Conservation (phyloP, 2,329 filamentous ascomycete species). For the Claviceps monticola region DNA sequence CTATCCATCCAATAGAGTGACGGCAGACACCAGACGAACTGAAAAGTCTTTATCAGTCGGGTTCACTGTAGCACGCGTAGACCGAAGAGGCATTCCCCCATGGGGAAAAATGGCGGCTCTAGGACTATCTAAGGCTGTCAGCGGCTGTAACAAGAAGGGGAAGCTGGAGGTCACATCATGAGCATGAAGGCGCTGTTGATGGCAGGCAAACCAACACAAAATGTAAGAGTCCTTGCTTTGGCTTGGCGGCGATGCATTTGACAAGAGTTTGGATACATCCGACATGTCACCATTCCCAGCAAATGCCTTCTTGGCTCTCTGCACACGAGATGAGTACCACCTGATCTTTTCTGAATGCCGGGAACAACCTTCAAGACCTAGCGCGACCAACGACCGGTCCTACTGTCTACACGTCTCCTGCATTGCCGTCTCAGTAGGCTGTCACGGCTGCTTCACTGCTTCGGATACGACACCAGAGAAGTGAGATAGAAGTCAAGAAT, state of each 20-base stretch:
- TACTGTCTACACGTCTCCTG: neutral
- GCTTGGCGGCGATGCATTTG: neutral
- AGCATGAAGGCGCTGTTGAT: neutral
- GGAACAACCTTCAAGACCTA: neutral
- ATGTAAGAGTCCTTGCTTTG: neutral
- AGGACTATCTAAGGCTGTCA: neutral
- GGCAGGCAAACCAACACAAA: neutral
- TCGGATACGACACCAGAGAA: too few relatives aligned
- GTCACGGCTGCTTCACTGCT: neutral
- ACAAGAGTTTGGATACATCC: neutral
- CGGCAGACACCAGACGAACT: neutral
- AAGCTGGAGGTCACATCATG: neutral
- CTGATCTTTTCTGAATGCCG: slow-evolving; percentile 3
- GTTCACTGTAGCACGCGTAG: neutral
- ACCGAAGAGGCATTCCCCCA: neutral
- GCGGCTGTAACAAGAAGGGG: neutral
- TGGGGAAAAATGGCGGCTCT: neutral
- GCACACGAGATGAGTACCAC: slow-evolving; percentile 2
- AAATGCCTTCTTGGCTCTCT: neutral
- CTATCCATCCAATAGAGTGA: neutral
- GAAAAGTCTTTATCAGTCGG: neutral
- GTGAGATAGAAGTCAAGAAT: neutral
- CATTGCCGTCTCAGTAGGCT: neutral
- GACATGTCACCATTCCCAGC: neutral
- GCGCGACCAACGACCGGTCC: too few relatives aligned